Base-by-base conservation (phyloP, 2,329 filamentous ascomycete species). In the Colletotrichum sp. region DNA sequence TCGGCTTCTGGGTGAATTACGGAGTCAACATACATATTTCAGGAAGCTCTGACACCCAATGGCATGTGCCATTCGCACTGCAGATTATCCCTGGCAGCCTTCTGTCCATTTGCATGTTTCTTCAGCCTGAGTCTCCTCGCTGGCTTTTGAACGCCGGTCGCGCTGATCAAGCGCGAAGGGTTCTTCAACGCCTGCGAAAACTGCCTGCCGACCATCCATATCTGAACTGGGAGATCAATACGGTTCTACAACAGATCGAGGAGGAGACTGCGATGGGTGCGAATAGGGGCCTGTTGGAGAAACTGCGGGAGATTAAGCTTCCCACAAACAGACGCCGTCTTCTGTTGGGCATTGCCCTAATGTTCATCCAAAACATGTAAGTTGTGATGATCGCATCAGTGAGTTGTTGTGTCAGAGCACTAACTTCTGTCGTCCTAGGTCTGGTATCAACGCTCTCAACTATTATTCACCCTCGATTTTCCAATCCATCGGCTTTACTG, bases 401-500 rank as follows among this genome's bases (percentile, higher is more conserved):
- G 26, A 6, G 26, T 6, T 26, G 26, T 26, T 26, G 5, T 7
- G 5, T 6, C 26, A 26, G 26, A 26, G 5, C 5, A 26, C 26
- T 26, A 5, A 26, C 5, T 26, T 26, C 26, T 6, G 5, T 26
- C 26, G 5, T 26, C 5, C 26, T 5, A 26, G 26, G 26, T 75
- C 74, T 12, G 75, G 77, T 1, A 77, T 77, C 44, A 77, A 76
- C 52, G 73, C 73, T 21, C 44, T 77, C 8, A 77, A 77, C 16
- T 71, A 71, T 32, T 66, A 91, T 81, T 88, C 86, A 0, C 92
- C 92, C 0, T 92, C 89, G 2, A 90, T 94, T 21, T 94, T 94
- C 86, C 86, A 87, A 78, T 90, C 88, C 26, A 90, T 94, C 60
- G 92, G 92, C 28, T 87, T 94, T 71, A 86, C 80, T 2, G 91